Base-by-base conservation (phyloP, 768 basidiomycete genomes). In the Termitomyces sp. region DNA sequence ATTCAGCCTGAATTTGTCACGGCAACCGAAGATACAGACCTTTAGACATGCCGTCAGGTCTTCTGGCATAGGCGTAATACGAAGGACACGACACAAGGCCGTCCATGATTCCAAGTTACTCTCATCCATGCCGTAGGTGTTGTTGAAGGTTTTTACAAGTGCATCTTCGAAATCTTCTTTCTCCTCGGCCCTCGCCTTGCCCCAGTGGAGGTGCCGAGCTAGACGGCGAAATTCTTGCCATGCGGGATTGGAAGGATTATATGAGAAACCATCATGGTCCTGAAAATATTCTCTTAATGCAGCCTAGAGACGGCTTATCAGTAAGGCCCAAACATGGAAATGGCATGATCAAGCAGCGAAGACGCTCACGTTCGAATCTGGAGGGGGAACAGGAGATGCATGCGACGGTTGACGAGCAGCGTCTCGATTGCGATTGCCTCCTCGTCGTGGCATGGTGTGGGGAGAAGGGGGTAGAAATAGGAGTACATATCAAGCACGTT, bases 141-240 rank as follows among this genome's bases (percentile, higher is more conserved):
- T 16, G 45, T 75, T 76, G 69, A 79, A 80, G 22, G 73, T 68
- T 40, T 58, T 7, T 0, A 71, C 72, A 20, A 79, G 44, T 0
- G 73, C 78, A 45, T 68, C 61, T 24, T 71, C 60, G 61, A 75
- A 76, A 0, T 9, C 52, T 0, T 69, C n/a, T 20, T 64, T 62
- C 2, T 73, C 72, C 0, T 70, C 33, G 2, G 53, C 46, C 3
- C 58, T 63, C 1, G 57, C 46, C 0, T 65, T 46, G 8, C 36
- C 35, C 73, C 71, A 74, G 1, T 53, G 33, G 7, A 66, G 60
- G 7, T 45, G 2, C 0, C 52, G 20, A 53, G 69, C 66, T 48
- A 78, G 60, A 1, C 71, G 64, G 32, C 67, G 8, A 55, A 74
- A 76, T 39, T 76, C 73, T 1, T 53, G 50, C 6, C 69, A 69